Evolutionary conservation across 2,329 filamentous ascomycete genomes (phyloP).

Genomic region (Spiromastix sp.): DNA sequence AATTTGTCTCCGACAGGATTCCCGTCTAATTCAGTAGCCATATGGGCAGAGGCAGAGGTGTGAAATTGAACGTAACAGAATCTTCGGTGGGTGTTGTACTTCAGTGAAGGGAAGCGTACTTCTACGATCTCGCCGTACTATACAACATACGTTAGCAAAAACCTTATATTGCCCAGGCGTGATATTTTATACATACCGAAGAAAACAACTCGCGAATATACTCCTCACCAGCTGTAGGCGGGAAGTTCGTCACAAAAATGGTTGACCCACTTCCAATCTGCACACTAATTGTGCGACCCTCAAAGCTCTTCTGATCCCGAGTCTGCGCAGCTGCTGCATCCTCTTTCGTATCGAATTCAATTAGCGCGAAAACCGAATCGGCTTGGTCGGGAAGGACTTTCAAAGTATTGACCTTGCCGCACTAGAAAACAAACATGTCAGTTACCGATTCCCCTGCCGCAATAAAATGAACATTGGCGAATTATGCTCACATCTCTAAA

Average conservation of each 20-base stretch:
- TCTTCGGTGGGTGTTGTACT: slow-evolving; percentile 75
- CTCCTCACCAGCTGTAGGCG: slow-evolving; percentile 41
- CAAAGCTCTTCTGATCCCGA: slow-evolving; percentile 69
- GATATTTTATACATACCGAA: slow-evolving; percentile 28
- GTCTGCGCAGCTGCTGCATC: slow-evolving; percentile 74
- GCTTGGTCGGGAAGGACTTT: slow-evolving; percentile 52
- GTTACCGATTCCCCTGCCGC: not conserved
- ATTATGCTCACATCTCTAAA: slow-evolving; percentile 57
- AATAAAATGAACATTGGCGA: too few relatives aligned
- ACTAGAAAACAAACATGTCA: slow-evolving; percentile 25
- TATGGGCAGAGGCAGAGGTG: slow-evolving; percentile 54
- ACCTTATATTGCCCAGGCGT: not conserved
- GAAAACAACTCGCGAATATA: slow-evolving; percentile 48
- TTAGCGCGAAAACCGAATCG: slow-evolving; percentile 57
- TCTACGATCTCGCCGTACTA: slow-evolving; percentile 71
- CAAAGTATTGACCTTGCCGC: slow-evolving; percentile 72
- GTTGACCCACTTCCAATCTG: slow-evolving; percentile 67
- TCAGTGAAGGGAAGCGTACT: slow-evolving; percentile 82
- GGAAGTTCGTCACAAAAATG: slow-evolving; percentile 85
- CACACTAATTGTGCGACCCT: slow-evolving; percentile 63
- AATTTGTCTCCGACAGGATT: slow-evolving; percentile 57
- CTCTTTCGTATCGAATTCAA: slow-evolving; percentile 75
- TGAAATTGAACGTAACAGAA: slow-evolving; percentile 96
- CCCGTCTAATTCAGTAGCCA: slow-evolving; percentile 64
- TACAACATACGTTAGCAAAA: slow-evolving; percentile 6